phyloP scores from a whole-genome alignment of 2,329 filamentous ascomycete genomes.

The Neofusicoccum ribis region DNA sequence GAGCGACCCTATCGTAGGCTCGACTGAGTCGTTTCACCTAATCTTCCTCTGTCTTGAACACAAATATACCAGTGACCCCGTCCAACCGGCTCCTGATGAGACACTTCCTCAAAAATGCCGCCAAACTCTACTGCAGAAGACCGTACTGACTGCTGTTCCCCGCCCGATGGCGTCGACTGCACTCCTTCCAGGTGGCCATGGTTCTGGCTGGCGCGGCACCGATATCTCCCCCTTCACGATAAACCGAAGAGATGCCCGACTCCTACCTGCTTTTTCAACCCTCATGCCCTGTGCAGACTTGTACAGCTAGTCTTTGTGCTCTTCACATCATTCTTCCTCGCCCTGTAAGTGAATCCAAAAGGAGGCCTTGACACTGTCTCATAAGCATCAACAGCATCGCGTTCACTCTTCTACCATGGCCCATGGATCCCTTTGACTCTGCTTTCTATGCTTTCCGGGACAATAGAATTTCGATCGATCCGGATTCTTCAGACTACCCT shows the following conservation, averaged over 20 bases:
- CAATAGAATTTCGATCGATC: neutral
- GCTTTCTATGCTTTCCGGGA: neutral
- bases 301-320: neutral
- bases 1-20: neutral
- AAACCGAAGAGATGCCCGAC: neutral
- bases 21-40: neutral
- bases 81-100: neutral
- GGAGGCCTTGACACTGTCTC: neutral
- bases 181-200: neutral
- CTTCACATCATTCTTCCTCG: neutral
- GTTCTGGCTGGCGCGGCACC: neutral
- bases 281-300: neutral
- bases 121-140: neutral
- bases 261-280: neutral
- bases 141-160: neutral
- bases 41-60: neutral
- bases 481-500: neutral
- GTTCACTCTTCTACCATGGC: constrained; percentile 1
- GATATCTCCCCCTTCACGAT: neutral
- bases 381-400: neutral
- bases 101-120: neutral
- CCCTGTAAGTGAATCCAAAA: neutral
- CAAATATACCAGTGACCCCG: neutral
- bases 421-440: neutral
- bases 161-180: no score